These are phyloP conservation scores for Colletotrichum plurivorum DNA, from an alignment of 2,329 filamentous ascomycete genomes.

Conservation along the genomic window DNA sequence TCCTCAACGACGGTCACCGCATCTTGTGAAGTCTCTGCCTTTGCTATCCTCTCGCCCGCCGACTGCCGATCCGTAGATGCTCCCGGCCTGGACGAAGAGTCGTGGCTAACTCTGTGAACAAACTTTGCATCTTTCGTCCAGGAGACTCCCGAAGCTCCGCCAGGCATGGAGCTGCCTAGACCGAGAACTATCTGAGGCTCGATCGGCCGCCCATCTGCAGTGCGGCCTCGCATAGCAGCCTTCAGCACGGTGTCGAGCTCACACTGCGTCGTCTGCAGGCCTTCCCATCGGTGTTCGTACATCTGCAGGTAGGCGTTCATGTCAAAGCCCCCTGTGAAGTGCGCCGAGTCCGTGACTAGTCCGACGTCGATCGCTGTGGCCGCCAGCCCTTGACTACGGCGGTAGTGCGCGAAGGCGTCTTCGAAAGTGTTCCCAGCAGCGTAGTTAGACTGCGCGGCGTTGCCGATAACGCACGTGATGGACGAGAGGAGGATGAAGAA, in stretches of 20 bases:
- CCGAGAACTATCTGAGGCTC: slow-evolving; percentile 20
- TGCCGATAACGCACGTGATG: slow-evolving; percentile 51
- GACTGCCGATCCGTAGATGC: background rate
- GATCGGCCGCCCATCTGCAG: background rate
- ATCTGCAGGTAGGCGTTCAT: slow-evolving; percentile 23
- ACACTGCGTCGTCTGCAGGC: slow-evolving; percentile 11
- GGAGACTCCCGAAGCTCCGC: background rate
- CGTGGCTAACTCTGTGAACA: slow-evolving; percentile 12
- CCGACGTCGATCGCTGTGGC: slow-evolving; percentile 45
- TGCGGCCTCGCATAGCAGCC: slow-evolving; percentile 18
- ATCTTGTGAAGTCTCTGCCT: background rate
- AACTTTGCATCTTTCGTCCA: slow-evolving; percentile 31
- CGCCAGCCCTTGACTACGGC: slow-evolving; percentile 30
- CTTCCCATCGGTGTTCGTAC: slow-evolving; percentile 31
- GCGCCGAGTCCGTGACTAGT: background rate
- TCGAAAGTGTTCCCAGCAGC: slow-evolving; percentile 52
- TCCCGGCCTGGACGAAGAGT: background rate
- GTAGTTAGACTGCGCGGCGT: slow-evolving; percentile 57
- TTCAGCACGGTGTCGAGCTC: slow-evolving; percentile 5
- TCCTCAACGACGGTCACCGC: background rate
- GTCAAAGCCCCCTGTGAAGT: slow-evolving; percentile 23
- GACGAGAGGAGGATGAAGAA: slow-evolving; percentile 58
- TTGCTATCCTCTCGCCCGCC: background rate
- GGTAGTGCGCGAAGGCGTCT: slow-evolving; percentile 45
- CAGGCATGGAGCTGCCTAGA: slow-evolving; percentile 5